Evolutionary conservation across 2,329 filamentous ascomycete species (phyloP).

Genomic region (Diaporthe ilicicola): DNA sequence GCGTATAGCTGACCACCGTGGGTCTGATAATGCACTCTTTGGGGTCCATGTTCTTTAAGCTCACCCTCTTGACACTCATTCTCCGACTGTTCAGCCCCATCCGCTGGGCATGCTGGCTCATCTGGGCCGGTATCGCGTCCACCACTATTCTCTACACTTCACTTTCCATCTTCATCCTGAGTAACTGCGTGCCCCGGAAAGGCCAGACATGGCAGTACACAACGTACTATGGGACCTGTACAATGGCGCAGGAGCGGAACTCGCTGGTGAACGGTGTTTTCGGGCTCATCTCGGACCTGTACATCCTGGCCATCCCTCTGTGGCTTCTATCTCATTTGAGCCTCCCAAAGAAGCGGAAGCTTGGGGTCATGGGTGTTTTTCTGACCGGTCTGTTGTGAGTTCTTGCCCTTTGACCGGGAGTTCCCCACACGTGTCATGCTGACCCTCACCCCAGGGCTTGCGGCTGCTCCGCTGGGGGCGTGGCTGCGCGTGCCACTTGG

Average conservation of each 20-base stretch:
- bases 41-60: background rate
- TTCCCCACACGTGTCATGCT: background rate
- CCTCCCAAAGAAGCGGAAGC: constrained; percentile 4
- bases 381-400: background rate
- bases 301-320: constrained; percentile 12
- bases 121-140: constrained; percentile 7
- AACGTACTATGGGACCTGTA: background rate
- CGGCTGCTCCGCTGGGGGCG: background rate
- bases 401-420: background rate
- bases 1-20: background rate
- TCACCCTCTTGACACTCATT: background rate
- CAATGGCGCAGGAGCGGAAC: background rate
- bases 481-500: background rate
- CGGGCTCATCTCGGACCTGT: constrained; percentile 6
- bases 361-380: constrained; percentile 5
- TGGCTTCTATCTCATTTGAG: background rate
- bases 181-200: background rate
- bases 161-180: constrained; percentile 1
- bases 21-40: background rate
- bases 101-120: background rate
- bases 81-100: background rate
- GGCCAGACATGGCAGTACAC: constrained; percentile 17
- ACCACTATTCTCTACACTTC: background rate
- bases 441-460: background rate
- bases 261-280: background rate